A percentile compares a stretch with the other conserved stretches of the same genome.
phyloP scores from a whole-genome alignment of 192 early-diverging fungal genomes.

The Coemansia sp. region DNA sequence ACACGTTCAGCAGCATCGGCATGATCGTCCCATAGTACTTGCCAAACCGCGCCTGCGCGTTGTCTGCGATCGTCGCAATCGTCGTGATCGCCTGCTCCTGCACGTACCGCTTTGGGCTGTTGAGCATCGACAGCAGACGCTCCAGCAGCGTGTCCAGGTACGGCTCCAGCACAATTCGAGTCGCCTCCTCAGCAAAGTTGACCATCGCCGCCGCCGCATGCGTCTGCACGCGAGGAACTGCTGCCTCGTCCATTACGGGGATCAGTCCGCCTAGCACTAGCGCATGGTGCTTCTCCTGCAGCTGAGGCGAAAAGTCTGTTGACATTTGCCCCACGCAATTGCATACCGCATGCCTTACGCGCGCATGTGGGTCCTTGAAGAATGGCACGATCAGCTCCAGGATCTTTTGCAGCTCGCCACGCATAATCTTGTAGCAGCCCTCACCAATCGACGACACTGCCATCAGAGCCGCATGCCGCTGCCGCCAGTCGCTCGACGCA shows the following conservation, averaged over 20 bases:
- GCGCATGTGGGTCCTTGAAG: constrained; percentile 84
- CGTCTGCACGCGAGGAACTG: constrained; percentile 85
- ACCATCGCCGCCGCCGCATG: constrained; percentile 96
- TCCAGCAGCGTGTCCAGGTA: constrained; percentile 90
- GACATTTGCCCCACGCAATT: constrained; percentile 97
- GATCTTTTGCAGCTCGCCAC: constrained; percentile 80
- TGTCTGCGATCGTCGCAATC: constrained; percentile 94
- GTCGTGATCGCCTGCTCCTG: constrained; percentile 99
- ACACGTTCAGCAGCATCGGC: constrained; percentile 89
- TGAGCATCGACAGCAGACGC: constrained; percentile 78
- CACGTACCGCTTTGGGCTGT: constrained; percentile 83
- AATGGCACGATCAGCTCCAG: constrained; percentile 76
- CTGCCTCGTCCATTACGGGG: constrained; percentile 78
- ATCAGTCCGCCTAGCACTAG: constrained; percentile 74
- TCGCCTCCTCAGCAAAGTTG: constrained; percentile 92
- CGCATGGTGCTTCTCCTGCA: constrained; percentile 74
- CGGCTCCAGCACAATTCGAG: constrained; percentile 78
- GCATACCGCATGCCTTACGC: constrained; percentile 95
- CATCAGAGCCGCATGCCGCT: constrained; percentile 89
- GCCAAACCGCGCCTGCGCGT: constrained; percentile 84
- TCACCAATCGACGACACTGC: constrained; percentile 96
- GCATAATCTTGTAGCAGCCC: constrained; percentile 94
- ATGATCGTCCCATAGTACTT: constrained; percentile 94
- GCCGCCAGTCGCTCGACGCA: constrained; percentile 76
- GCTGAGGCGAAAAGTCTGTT: constrained; percentile 84